phyloP scores from a whole-genome alignment of 140 eudicot species.

The Ambrosia hybrid region DNA sequence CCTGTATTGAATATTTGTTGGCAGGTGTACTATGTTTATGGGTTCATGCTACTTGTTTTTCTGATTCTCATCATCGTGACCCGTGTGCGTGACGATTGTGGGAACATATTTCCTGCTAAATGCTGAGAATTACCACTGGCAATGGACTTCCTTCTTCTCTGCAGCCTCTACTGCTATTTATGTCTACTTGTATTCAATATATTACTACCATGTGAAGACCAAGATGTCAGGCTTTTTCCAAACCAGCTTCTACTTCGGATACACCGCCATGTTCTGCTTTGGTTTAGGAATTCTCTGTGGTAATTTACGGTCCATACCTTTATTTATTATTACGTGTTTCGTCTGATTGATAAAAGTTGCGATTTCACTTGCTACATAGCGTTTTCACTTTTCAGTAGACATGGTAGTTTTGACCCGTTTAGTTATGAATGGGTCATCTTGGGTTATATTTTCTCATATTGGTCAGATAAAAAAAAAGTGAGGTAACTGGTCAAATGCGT shows the following conservation, averaged over 20 bases:
- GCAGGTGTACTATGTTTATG: slow-evolving; percentile 97
- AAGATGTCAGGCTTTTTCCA: slow-evolving; percentile 99
- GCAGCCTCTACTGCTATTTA: slow-evolving; percentile 95
- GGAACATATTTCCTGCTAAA: slow-evolving; percentile 93
- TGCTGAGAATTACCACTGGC: slow-evolving; percentile 99
- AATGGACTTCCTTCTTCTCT: slow-evolving; percentile 96
- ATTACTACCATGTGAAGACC: slow-evolving; percentile 90
- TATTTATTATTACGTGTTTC: not conserved
- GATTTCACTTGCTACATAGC: slow-evolving; percentile 1
- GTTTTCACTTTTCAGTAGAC: not conserved
- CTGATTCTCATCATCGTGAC: slow-evolving; percentile 82
- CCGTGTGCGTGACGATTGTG: slow-evolving; percentile 95
- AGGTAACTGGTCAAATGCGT: not conserved
- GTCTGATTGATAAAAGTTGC: not conserved
- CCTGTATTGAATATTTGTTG: slow-evolving; percentile 17
- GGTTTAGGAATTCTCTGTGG: slow-evolving; percentile 96
- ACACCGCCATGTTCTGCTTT: slow-evolving; percentile 91
- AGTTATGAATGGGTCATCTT: not conserved
- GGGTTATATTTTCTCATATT: not conserved
- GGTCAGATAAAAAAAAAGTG: not conserved
- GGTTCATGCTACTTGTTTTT: slow-evolving; percentile 93
- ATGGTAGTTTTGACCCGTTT: not conserved
- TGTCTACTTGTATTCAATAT: slow-evolving; percentile 82
- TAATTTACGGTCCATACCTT: slow-evolving; percentile 33
- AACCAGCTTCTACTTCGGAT: slow-evolving; percentile 95